Evolutionary conservation across 371 early-diverging fungal genomes (phyloP).

Genomic region (Catenaria anguillulae): DNA sequence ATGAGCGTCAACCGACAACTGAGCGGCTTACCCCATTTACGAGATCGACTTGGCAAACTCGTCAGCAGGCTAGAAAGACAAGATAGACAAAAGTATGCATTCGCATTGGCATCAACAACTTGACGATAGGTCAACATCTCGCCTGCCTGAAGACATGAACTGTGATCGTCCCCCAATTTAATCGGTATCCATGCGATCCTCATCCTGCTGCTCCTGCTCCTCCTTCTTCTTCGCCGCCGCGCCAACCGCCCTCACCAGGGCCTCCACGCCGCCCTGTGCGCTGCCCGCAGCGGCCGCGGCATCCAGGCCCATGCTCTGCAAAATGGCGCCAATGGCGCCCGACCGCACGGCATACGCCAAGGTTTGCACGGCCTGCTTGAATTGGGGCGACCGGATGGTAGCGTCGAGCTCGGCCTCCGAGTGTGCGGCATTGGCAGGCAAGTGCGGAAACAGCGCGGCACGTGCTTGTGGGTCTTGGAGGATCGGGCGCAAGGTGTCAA

Average conservation of each 20-base stretch:
- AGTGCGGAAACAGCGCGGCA: background rate
- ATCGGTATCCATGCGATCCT: constrained; percentile 1
- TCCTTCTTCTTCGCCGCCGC: background rate
- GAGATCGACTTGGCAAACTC: too few species aligned
- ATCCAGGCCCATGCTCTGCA: background rate
- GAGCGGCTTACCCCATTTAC: too few species aligned
- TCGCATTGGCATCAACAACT: too few species aligned
- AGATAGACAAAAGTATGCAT: too few species aligned
- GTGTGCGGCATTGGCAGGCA: background rate
- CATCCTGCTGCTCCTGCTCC: background rate
- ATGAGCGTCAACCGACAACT: too few species aligned
- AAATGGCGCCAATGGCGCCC: background rate
- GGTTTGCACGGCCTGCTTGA: background rate
- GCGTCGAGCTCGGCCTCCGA: constrained; percentile 1
- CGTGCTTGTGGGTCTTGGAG: background rate
- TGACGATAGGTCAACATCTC: too few species aligned
- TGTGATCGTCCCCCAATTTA: background rate
- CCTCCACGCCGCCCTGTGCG: background rate
- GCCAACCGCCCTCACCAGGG: background rate
- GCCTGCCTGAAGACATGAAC: too few species aligned
- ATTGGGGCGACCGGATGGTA: constrained; percentile 5
- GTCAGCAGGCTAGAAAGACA: too few species aligned
- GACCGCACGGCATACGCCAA: constrained; percentile 4
- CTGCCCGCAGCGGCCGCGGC: background rate
- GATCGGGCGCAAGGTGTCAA: background rate